phyloP scores from a whole-genome alignment of 257 asterid genomes.

The Forsythia viridissima region DNA sequence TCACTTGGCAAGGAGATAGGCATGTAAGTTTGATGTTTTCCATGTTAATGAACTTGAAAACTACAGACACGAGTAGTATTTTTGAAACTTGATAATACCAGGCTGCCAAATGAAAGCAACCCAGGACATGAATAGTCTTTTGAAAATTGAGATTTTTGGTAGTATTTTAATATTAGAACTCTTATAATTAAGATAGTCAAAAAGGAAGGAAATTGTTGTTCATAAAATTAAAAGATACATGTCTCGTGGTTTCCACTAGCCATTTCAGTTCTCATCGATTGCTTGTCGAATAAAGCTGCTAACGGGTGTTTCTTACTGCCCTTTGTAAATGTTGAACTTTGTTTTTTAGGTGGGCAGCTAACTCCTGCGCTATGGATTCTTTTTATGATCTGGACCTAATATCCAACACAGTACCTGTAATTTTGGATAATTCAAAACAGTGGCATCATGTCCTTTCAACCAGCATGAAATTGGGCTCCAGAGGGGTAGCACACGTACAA shows the following conservation, averaged over 20 bases:
- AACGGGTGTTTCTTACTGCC: not conserved
- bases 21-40: not conserved
- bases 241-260: not conserved
- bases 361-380: conserved; percentile 74
- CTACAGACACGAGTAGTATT: not conserved
- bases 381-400: conserved; percentile 82
- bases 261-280: not conserved
- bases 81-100: not conserved
- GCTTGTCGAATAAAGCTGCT: not conserved
- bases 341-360: conserved; percentile 72
- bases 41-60: not conserved
- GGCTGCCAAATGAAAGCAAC: not conserved
- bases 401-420: conserved; percentile 71
- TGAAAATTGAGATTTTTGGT: conserved; percentile 4
- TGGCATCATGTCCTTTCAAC: conserved; percentile 89
- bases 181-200: not conserved
- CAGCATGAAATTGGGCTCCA: conserved; percentile 88
- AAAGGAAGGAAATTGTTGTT: not conserved
- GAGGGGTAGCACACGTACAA: conserved; percentile 82
- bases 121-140: not conserved
- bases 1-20: not conserved
- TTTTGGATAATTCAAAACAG: conserved; percentile 77
- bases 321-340: conserved; percentile 14
- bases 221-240: not conserved
- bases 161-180: not conserved